Evolutionary conservation across 2,329 filamentous ascomycete species (phyloP), one percentile per base, ranked within the genome.

Genomic region (Diaporthe sp.): DNA sequence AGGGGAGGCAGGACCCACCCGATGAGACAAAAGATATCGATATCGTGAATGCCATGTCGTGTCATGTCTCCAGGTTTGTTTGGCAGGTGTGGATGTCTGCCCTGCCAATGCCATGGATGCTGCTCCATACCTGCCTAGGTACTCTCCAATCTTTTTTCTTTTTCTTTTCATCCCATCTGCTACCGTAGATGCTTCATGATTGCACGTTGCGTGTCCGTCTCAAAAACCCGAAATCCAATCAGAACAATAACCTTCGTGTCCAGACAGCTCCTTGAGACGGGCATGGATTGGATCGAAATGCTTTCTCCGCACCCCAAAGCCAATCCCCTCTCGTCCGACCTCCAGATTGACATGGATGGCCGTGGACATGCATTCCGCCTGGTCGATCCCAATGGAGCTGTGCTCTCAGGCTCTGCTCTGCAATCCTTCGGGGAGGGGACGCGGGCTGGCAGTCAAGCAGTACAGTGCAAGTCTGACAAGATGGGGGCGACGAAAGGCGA

Each of bases 1-100:
- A 32, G 39, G 59, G 59, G 19, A 35, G 63, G 44, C 13, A 37
- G 63, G 63, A 44, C 30, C 63, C 63, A 51, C 63, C 63, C 19
- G 30, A 51, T 4, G 30, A 66, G 44, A 51, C 10, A n/a, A 35
- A 17, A 42, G 63, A 66, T 35, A 66, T 66, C 42, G 61, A 66
- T 51, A 25, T 66, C 63, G 44, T n/a, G 44, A 66, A 61, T 51
- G 63, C 63, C 63, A 66, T 66, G 63, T 66, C 42, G 63, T 37
- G 44, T 66, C 61, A 47, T 51, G 44, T 37, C 44, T 32, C 63
- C 13, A 35, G 44, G 30, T n/a, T 27, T 37, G 32, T 37, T 66
- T 37, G 44, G 44, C 61, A 47, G 25, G 13, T 47, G 37, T 63
- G 37, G 35, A 39, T 63, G 37, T 44, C 27, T 32, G 39, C 42